A percentile compares a stretch with the other conserved stretches of the same genome.
phyloP scores from a whole-genome alignment of 805 yeast genomes.

The Saccharomycopsis javanensis region DNA sequence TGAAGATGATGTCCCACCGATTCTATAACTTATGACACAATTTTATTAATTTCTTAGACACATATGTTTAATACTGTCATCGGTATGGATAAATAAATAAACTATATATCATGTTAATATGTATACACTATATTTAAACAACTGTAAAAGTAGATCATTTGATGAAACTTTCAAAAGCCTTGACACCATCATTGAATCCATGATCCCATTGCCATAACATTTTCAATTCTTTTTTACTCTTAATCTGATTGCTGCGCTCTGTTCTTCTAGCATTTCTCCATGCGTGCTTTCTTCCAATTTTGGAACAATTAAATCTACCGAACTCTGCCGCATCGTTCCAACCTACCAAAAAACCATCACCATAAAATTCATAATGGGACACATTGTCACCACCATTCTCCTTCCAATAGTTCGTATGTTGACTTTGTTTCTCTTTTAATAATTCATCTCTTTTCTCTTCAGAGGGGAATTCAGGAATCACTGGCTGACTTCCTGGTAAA shows the following conservation, averaged over 20 bases:
- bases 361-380: slow-evolving; percentile 64
- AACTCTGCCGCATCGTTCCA: slow-evolving; percentile 68
- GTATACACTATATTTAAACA: not conserved
- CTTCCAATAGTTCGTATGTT: slow-evolving; percentile 61
- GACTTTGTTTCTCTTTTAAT: slow-evolving; percentile 29
- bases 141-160: not conserved
- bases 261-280: slow-evolving; percentile 54
- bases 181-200: slow-evolving; percentile 62
- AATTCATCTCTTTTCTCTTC: slow-evolving; percentile 33
- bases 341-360: slow-evolving; percentile 68
- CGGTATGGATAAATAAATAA: not conserved
- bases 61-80: not conserved
- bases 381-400: slow-evolving; percentile 37
- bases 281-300: slow-evolving; percentile 62
- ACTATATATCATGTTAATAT: not conserved
- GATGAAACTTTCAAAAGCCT: slow-evolving; percentile 28
- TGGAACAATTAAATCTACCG: slow-evolving; percentile 57
- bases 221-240: slow-evolving; percentile 43
- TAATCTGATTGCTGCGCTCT: slow-evolving; percentile 40
- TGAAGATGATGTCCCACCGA: slow-evolving; percentile 18
- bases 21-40: slow-evolving; percentile 1
- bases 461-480: slow-evolving; percentile 30
- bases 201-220: slow-evolving; percentile 85
- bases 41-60: not conserved
- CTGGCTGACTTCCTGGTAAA: slow-evolving; percentile 29